phyloP scores from a whole-genome alignment of 495 filamentous ascomycete species.

The Sporormia fimetaria region DNA sequence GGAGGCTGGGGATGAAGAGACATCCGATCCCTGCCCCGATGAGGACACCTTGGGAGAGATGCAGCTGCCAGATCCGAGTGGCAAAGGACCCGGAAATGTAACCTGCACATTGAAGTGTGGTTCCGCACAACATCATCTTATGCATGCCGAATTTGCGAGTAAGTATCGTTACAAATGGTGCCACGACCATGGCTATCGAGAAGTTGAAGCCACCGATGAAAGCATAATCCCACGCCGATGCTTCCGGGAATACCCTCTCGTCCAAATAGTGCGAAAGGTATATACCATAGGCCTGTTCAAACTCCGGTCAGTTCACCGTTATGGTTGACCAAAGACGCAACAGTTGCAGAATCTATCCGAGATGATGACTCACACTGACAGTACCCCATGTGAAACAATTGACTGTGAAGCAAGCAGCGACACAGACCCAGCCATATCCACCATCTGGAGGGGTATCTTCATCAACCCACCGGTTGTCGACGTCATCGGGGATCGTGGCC shows the following conservation, averaged over 20 bases:
- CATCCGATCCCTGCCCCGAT: conserved; percentile 41
- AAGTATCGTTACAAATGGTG: conserved; percentile 52
- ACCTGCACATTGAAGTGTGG: conserved; percentile 47
- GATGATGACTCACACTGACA: conserved; percentile 41
- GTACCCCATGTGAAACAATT: conserved; percentile 54
- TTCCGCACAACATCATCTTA: conserved; percentile 47
- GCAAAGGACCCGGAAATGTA: conserved; percentile 59
- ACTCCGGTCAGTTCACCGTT: background rate
- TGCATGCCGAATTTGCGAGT: conserved; percentile 44
- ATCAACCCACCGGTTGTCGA: too few species aligned
- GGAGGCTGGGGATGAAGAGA: conserved; percentile 41
- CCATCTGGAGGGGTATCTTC: conserved; percentile 44
- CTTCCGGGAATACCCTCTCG: conserved; percentile 45
- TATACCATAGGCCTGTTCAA: conserved; percentile 46
- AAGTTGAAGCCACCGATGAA: conserved; percentile 65
- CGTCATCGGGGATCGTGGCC: conserved; percentile 1
- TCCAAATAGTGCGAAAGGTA: conserved; percentile 62
- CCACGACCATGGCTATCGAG: conserved; percentile 50
- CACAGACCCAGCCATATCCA: conserved; percentile 51
- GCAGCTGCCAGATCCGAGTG: conserved; percentile 56
- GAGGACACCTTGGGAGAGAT: conserved; percentile 45
- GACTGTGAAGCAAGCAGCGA: conserved; percentile 41
- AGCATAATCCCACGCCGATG: conserved; percentile 51
- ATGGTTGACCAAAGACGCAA: background rate
- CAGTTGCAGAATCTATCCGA: background rate